Evolutionary conservation across 345 rosid genomes (phyloP), one percentile per base, ranked within the genome.

Genomic region (Eucalyptus rudis): DNA sequence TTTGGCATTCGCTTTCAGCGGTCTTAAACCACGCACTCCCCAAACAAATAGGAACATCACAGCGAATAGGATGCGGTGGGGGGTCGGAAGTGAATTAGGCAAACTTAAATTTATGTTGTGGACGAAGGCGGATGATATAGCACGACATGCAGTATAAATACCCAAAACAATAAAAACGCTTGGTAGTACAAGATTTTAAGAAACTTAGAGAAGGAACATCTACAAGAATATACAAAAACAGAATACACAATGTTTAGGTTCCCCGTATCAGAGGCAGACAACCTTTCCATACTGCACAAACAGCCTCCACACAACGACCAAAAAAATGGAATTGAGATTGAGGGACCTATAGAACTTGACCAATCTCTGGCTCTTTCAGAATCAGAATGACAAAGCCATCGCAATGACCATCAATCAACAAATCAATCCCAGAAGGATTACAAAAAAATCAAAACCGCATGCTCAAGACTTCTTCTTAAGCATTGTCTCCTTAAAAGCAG

Each of bases 401-500:
- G 13, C 44, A 71, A 71, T 71, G 44, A 76, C 47, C 84, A 76
- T 76, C 84, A 22, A 20, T 76, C 7, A 25, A 7, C 84, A 3
- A 3, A 76, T 40, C 84, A 10, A 36, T 71, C 14, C 84, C 11
- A 10, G 84, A 44, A 76, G 84, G 29, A 76, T 76, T 40, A 76
- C 44, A 40, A 71, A 71, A 33, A 40, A 43, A 47, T 76, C 9
- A 22, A 36, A 76, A 40, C 27, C 13, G 47, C 84, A 76, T 40
- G 27, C 84, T 76, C 84, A 76, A 36, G 84, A 76, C 81, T 71
- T 95, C 94, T 94, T 94, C 89, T 94, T 95, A 54, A 58, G 47
- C 92, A 96, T 92, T 84, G 98, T 90, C 93, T 97, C 98, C 93
- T 94, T 95, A 89, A 95, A 96, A 36, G 99, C 99, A 89, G 99